A percentile compares a stretch with the other conserved stretches of the same genome.
These are phyloP conservation scores for Podospora sp. DNA, from an alignment of 495 filamentous ascomycete species.

Conservation along the genomic window DNA sequence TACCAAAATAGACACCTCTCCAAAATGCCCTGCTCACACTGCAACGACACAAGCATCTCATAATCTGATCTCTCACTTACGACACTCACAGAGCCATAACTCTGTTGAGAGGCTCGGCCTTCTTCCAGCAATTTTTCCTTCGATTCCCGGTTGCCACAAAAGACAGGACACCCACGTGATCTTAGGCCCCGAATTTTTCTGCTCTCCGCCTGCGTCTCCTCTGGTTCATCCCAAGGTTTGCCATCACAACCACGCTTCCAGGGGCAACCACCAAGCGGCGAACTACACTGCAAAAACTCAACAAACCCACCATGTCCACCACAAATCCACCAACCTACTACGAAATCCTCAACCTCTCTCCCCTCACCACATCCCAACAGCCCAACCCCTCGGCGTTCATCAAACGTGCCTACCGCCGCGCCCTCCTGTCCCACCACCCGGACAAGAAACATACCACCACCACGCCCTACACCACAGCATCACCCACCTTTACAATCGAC, in stretches of 20 bases:
- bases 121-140: not conserved
- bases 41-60: not conserved
- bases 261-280: not conserved
- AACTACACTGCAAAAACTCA: not conserved
- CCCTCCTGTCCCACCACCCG: conserved; percentile 78
- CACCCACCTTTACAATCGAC: conserved; percentile 61
- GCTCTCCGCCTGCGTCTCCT: not conserved
- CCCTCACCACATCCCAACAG: conserved; percentile 12
- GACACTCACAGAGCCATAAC: not conserved
- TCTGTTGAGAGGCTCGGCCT: not conserved
- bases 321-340: conserved; percentile 42
- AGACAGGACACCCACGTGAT: not conserved
- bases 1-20: not conserved
- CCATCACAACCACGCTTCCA: conserved; percentile 2
- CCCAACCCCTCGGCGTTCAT: conserved; percentile 40
- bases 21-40: not conserved
- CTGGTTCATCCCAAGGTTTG: not conserved
- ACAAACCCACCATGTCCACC: not conserved
- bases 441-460: conserved; percentile 60
- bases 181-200: not conserved
- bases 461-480: conserved; percentile 53
- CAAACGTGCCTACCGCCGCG: conserved; percentile 76
- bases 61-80: not conserved
- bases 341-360: conserved; percentile 48
- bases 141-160: not conserved